These are phyloP conservation scores for Cutaneotrichosporon dermatis DNA, from an alignment of 1,284 basidiomycete species.

Conservation along the genomic window DNA sequence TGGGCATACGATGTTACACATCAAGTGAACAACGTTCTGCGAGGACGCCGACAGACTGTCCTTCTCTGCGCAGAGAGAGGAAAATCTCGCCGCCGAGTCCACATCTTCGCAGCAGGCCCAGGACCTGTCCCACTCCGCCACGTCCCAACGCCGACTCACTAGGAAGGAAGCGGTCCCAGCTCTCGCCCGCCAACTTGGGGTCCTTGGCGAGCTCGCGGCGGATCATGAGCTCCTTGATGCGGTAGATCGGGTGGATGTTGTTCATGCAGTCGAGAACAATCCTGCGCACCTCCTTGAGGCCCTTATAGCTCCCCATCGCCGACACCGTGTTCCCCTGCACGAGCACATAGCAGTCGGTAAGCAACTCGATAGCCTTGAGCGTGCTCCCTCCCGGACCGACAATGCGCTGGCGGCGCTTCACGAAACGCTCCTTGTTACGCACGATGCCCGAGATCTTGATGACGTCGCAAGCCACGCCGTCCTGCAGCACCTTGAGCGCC, in stretches of 20 bases:
- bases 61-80: no score
- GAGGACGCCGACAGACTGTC: no score
- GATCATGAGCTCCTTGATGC: conserved; percentile 99
- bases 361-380: conserved; percentile 95
- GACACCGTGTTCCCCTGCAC: conserved; percentile 98
- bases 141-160: conserved; percentile 41
- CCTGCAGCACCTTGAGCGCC: conserved; percentile 86
- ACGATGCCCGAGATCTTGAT: conserved; percentile 96
- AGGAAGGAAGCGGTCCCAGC: conserved; percentile 96
- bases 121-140: no score
- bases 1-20: no score
- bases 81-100: no score
- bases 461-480: conserved; percentile 88
- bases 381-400: conserved; percentile 96
- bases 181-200: conserved; percentile 87
- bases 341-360: conserved; percentile 95
- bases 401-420: conserved; percentile 91
- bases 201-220: conserved; percentile 96
- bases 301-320: conserved; percentile 94
- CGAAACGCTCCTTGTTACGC: conserved; percentile 94
- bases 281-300: conserved; percentile 88
- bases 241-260: conserved; percentile 98
- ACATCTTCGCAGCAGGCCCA: no score
- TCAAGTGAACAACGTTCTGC: no score
- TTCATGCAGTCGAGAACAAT: conserved; percentile 99